A percentile compares a stretch with the other conserved stretches of the same genome.
Evolutionary conservation across 2,329 filamentous ascomycete genomes (phyloP).

Genomic region (Zymoseptoria pseudotritici): DNA sequence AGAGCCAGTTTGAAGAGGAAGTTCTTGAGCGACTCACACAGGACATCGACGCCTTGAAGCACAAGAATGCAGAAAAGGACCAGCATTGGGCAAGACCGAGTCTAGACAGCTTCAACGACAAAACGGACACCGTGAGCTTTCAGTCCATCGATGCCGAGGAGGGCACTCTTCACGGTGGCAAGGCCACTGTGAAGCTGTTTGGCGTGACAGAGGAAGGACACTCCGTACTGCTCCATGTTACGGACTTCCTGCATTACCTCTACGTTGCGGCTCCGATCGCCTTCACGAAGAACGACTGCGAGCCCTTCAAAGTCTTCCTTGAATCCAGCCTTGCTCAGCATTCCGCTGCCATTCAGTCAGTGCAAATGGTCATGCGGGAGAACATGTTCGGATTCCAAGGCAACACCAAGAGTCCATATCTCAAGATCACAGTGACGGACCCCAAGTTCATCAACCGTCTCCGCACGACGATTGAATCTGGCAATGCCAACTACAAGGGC

Average conservation of each 20-base stretch:
- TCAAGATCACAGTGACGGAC: constrained; percentile 89
- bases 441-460: constrained; percentile 75
- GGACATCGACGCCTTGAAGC: constrained; percentile 77
- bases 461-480: constrained; percentile 65
- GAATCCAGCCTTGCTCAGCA: constrained; percentile 70
- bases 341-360: constrained; percentile 67
- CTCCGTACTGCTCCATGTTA: constrained; percentile 91
- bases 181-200: constrained; percentile 79
- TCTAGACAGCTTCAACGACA: constrained; percentile 54
- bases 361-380: constrained; percentile 75
- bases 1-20: constrained; percentile 88
- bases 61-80: constrained; percentile 83
- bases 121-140: constrained; percentile 68
- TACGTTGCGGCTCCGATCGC: constrained; percentile 81
- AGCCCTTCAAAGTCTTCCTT: constrained; percentile 69
- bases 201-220: constrained; percentile 82
- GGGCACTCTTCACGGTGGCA: constrained; percentile 69
- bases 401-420: constrained; percentile 81
- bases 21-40: constrained; percentile 94
- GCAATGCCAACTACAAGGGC: constrained; percentile 78
- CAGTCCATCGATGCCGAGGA: constrained; percentile 96
- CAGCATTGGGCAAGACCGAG: constrained; percentile 76
- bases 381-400: constrained; percentile 93
- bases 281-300: constrained; percentile 72
- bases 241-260: constrained; percentile 91